phyloP scores from a whole-genome alignment of 352 stramenopile genomes.

The Saprolegnia parasitica region DNA sequence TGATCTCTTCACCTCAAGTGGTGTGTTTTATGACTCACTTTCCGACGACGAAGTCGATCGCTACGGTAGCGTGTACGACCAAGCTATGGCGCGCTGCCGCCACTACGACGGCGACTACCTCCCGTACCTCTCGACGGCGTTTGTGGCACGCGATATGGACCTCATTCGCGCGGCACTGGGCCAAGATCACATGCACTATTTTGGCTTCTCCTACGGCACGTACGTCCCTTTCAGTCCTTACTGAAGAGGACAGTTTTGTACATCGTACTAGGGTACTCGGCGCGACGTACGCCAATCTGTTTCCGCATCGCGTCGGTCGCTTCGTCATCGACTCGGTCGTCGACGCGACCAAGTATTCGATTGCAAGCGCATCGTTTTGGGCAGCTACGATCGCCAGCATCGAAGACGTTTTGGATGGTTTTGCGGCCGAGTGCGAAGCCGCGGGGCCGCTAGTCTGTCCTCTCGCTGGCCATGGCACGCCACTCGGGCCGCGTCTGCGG shows the following conservation, averaged over 20 bases:
- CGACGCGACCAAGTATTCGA: neutral
- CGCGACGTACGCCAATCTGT: conserved; percentile 21
- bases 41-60: too few relatives aligned
- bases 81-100: too few relatives aligned
- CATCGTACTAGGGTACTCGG: neutral
- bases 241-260: neutral
- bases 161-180: conserved; percentile 6
- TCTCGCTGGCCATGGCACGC: neutral
- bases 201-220: conserved; percentile 26
- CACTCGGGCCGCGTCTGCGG: too few relatives aligned
- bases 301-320: conserved; percentile 23
- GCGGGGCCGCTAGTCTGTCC: conserved; percentile 4
- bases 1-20: too few relatives aligned
- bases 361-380: neutral
- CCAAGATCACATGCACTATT: conserved; percentile 7
- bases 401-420: conserved; percentile 14
- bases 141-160: conserved; percentile 21
- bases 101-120: conserved; percentile 8
- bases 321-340: conserved; percentile 19
- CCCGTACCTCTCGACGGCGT: conserved; percentile 3
- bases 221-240: neutral
- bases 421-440: conserved; percentile 3
- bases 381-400: neutral
- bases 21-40: too few relatives aligned
- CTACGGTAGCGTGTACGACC: too few relatives aligned